These are phyloP conservation scores for Solanum pimpinellifolium DNA, from an alignment of 257 asterid genomes.

Conservation along the genomic window DNA sequence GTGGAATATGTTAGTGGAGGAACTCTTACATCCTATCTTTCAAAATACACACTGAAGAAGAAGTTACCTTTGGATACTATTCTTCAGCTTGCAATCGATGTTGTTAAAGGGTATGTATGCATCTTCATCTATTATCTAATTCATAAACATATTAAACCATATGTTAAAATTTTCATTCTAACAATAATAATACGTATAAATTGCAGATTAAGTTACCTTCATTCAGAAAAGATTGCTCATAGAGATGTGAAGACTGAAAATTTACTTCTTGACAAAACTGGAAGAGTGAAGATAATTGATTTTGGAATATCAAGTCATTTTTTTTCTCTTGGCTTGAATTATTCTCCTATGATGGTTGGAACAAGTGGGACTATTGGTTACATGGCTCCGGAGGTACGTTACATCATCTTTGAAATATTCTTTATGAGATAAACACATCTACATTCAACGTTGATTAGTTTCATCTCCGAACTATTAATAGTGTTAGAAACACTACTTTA, in stretches of 20 bases:
- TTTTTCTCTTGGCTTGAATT: neutral
- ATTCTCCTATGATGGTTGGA: neutral
- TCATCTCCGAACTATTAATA: too few relatives aligned
- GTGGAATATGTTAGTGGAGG: neutral
- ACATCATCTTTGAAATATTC: neutral
- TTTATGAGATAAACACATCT: too few relatives aligned
- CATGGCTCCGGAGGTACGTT: constrained; percentile 21
- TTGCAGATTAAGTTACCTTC: constrained; percentile 9
- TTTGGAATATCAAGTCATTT: constrained; percentile 6
- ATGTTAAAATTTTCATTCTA: neutral
- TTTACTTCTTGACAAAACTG: neutral
- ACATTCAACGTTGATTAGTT: neutral
- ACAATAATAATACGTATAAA: neutral
- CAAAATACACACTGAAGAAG: neutral
- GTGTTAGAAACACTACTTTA: neutral
- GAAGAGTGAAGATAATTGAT: constrained; percentile 7
- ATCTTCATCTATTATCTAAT: neutral
- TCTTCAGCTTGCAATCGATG: constrained; percentile 8
- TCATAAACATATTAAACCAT: neutral
- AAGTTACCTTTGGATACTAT: neutral
- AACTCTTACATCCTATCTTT: constrained; percentile 1
- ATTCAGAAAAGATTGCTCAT: constrained; percentile 8
- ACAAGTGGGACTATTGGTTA: neutral
- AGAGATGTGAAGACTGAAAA: constrained; percentile 17
- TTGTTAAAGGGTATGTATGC: constrained; percentile 8